A percentile compares a stretch with the other conserved stretches of the same genome.
Conservation (phyloP, 441 rosid species). For the Capsella rubella region DNA sequence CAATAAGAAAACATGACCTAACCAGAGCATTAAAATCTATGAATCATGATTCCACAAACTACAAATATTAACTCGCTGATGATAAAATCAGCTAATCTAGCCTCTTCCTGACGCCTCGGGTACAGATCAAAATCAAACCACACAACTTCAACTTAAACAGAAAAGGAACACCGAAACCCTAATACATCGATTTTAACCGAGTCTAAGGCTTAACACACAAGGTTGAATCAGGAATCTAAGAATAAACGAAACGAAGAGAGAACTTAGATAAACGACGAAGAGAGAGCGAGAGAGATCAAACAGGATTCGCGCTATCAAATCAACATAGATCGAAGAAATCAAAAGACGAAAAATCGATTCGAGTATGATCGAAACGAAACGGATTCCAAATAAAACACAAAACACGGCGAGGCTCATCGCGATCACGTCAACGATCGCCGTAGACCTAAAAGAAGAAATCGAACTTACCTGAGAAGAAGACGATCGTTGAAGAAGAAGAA, state of each 20-base stretch:
- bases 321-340: conserved; percentile 29
- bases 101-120: background rate
- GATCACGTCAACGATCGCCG: conserved; percentile 40
- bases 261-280: background rate
- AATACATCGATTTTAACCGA: conserved; percentile 19
- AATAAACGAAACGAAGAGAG: conserved; percentile 1
- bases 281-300: too few relatives aligned
- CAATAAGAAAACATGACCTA: background rate
- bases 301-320: background rate
- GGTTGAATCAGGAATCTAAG: background rate
- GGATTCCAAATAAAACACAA: background rate
- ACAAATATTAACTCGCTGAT: background rate
- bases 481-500: background rate
- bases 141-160: background rate
- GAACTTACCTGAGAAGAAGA: conserved; percentile 41
- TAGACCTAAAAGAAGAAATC: conserved; percentile 34
- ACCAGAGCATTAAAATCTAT: background rate
- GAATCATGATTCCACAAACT: background rate
- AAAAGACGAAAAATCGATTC: background rate
- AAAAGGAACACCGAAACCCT: background rate
- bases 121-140: conserved; percentile 17
- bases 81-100: conserved; percentile 5
- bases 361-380: conserved; percentile 13
- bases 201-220: background rate
- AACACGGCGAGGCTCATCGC: background rate